Conservation (phyloP, 495 filamentous ascomycete genomes). For the Penicillium ochrochloron region DNA sequence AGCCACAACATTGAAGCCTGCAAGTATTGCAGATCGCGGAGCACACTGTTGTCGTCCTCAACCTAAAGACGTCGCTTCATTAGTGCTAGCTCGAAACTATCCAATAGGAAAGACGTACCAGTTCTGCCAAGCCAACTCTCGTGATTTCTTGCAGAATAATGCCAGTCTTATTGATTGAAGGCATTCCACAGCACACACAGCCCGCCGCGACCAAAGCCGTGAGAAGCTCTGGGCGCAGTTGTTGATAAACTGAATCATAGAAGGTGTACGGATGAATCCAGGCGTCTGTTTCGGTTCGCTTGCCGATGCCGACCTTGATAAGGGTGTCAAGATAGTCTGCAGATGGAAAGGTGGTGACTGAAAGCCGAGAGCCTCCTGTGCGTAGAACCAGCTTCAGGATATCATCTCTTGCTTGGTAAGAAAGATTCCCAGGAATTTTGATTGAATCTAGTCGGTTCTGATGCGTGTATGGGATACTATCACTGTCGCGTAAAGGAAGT, state of each 20-base stretch:
- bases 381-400: conserved; percentile 32
- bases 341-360: conserved; percentile 61
- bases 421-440: conserved; percentile 31
- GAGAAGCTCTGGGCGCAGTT: conserved; percentile 56
- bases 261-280: conserved; percentile 64
- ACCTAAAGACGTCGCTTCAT: conserved; percentile 30
- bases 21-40: conserved; percentile 57
- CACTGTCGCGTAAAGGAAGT: conserved; percentile 32
- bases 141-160: conserved; percentile 61
- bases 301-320: conserved; percentile 63
- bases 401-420: conserved; percentile 27
- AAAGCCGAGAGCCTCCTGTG: conserved; percentile 42
- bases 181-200: conserved; percentile 55
- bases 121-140: conserved; percentile 48
- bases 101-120: conserved; percentile 26
- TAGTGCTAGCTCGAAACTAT: neutral
- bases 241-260: conserved; percentile 46
- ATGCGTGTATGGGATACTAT: conserved; percentile 29
- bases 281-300: conserved; percentile 53
- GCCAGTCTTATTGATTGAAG: conserved; percentile 60
- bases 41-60: conserved; percentile 59
- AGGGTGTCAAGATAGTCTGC: conserved; percentile 58
- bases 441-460: conserved; percentile 25
- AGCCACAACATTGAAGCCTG: conserved; percentile 58
- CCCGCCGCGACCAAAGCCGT: conserved; percentile 58